Evolutionary conservation across 1,284 basidiomycete genomes (phyloP).

Genomic region (Tetrapyrgos nigripes): DNA sequence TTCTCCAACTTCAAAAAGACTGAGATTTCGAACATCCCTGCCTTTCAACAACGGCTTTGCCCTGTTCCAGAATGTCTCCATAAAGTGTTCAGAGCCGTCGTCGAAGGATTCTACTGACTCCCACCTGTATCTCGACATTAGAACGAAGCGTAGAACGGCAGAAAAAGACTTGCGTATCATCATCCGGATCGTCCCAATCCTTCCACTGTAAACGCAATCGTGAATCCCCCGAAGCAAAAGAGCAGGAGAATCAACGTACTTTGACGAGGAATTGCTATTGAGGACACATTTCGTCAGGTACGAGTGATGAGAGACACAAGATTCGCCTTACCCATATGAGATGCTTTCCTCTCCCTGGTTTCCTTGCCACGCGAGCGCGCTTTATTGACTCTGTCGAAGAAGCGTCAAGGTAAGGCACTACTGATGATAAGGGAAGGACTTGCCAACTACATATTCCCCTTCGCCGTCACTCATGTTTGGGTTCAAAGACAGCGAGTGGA

Average conservation of each 20-base stretch:
- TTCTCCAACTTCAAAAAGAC: conserved; percentile 60
- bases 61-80: conserved; percentile 67
- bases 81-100: conserved; percentile 60
- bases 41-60: conserved; percentile 45
- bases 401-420: conserved; percentile 6
- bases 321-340: conserved; percentile 48
- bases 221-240: conserved; percentile 3
- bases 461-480: conserved; percentile 45
- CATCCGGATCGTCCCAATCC: conserved; percentile 54
- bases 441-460: conserved; percentile 74
- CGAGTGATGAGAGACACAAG: background rate
- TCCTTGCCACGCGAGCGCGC: conserved; percentile 52
- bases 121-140: conserved; percentile 52
- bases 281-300: background rate
- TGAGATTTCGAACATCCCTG: conserved; percentile 55
- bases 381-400: conserved; percentile 54
- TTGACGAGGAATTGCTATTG: conserved; percentile 66
- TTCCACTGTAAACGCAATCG: conserved; percentile 63
- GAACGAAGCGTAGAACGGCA: background rate
- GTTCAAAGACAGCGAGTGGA: no score
- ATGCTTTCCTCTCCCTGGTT: conserved; percentile 46
- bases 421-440: conserved; percentile 31
- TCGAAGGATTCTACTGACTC: conserved; percentile 68
- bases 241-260: conserved; percentile 42
- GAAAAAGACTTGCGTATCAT: conserved; percentile 67